Evolutionary conservation across 805 yeast species (phyloP).

Genomic region (Schwanniomyces pseudopolymorphus): DNA sequence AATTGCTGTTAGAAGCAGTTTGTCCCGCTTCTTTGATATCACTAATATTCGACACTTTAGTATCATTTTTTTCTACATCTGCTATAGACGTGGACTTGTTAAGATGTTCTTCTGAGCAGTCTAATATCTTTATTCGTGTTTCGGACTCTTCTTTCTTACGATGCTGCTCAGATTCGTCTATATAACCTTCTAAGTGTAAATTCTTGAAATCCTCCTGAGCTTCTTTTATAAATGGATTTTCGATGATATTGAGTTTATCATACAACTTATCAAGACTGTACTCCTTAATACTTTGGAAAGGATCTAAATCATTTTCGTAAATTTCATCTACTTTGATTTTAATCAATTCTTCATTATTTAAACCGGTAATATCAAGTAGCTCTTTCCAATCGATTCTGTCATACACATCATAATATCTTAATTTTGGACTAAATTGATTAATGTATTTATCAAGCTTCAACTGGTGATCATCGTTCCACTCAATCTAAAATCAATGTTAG

Average conservation of each 20-base stretch:
- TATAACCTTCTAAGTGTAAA: conserved; percentile 3
- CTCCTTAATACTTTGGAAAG: conserved; percentile 3
- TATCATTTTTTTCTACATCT: background rate
- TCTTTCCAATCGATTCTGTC: conserved; percentile 17
- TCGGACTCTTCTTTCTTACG: background rate
- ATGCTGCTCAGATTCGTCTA: background rate
- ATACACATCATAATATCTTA: conserved; percentile 13
- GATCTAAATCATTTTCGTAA: conserved; percentile 13
- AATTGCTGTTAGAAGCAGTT: background rate
- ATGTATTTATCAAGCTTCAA: conserved; percentile 12
- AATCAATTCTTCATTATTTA: conserved; percentile 14
- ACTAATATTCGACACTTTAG: no score
- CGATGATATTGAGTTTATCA: conserved; percentile 5
- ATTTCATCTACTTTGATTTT: conserved; percentile 22
- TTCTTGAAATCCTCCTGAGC: conserved; percentile 8
- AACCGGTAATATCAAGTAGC: conserved; percentile 10
- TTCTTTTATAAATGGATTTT: conserved; percentile 9
- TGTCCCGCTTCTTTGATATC: background rate
- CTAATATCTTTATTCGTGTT: background rate
- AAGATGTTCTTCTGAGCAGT: conserved; percentile 1
- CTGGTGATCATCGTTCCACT: conserved; percentile 17
- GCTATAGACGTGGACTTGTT: no score
- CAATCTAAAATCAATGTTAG: conserved; percentile 7
- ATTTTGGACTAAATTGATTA: conserved; percentile 6
- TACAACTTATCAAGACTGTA: conserved; percentile 4